Base-by-base conservation (phyloP, 495 filamentous ascomycete genomes). In the Penicillium coffeae region DNA sequence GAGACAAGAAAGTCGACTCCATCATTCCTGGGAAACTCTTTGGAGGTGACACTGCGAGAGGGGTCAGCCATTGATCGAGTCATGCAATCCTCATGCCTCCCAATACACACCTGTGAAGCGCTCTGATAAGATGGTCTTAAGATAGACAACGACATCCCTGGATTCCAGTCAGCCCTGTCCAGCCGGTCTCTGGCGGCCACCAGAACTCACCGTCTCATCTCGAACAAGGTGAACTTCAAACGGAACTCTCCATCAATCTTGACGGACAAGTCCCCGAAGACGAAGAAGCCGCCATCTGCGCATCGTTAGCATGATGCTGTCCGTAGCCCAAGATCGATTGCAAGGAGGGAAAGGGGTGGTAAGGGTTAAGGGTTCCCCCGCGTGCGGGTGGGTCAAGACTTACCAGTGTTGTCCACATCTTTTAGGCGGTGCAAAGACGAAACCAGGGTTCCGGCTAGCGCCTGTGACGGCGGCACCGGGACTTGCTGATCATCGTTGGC, bases 381-480 rank as follows among this genome's bases (percentile, higher is more conserved):
- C 25, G 25, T 30, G 25, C 10, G 25, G 25, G 25, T 30, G 25
- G 25, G 25, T 30, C 25, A 30, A 10, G 5, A 45, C 72, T 62
- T 69, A 86, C 85, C 85, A 51, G 64, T 81, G 66, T 98, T 95
- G 62, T 92, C 82, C 12, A 86, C 81, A 63, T 97, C 90, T 66
- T 97, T 97, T 51, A 97, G 70, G 42, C 89, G 81, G 69, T 98
- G 91, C 43, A 96, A 78, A 19, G 93, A 98, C 15, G 93, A 97
- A 21, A 92, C 89, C 45, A 92, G 70, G 16, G 87, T 89, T 18
- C 93, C 93, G 20, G 84, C 82, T 38, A 95, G 76, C 9, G 83
- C 75, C 25, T 77, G 81, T 35, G 69, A 76, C 9, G 74, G 74
- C 7, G 73, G 60, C 10, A 72, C 56, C 30, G 72, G 62, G 41